phyloP scores from a whole-genome alignment of 2,329 filamentous ascomycete genomes.

The Pyricularia pennisetigena region DNA sequence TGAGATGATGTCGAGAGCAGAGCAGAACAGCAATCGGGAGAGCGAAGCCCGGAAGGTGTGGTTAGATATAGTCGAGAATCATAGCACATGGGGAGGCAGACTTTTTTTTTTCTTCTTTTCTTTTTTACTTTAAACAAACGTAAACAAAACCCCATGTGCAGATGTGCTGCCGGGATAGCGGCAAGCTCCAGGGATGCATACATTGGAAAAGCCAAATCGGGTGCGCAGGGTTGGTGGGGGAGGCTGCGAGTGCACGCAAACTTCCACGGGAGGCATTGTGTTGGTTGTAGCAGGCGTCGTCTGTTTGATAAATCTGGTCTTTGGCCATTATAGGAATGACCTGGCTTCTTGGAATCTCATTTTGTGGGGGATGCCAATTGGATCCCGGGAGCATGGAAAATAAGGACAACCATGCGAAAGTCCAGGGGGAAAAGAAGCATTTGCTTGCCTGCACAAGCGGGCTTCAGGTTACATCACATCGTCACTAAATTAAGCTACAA shows the following conservation, averaged over 20 bases:
- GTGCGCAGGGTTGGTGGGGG: background rate
- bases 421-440: background rate
- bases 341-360: background rate
- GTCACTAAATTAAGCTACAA: background rate
- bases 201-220: background rate
- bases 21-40: background rate
- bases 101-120: too few species aligned
- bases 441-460: background rate
- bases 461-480: background rate
- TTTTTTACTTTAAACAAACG: too few species aligned
- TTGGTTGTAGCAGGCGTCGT: background rate
- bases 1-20: background rate
- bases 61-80: background rate
- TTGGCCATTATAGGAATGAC: background rate
- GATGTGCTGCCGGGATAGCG: background rate
- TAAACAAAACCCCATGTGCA: background rate
- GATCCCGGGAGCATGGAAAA: background rate
- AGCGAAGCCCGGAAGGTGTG: too few species aligned
- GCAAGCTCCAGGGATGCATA: background rate
- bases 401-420: background rate
- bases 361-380: background rate
- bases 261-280: background rate
- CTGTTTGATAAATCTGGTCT: background rate
- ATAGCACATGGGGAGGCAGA: background rate
- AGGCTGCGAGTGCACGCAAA: background rate